These are phyloP conservation scores for Tuber indicum DNA, from an alignment of 495 filamentous ascomycete genomes.

Conservation along the genomic window DNA sequence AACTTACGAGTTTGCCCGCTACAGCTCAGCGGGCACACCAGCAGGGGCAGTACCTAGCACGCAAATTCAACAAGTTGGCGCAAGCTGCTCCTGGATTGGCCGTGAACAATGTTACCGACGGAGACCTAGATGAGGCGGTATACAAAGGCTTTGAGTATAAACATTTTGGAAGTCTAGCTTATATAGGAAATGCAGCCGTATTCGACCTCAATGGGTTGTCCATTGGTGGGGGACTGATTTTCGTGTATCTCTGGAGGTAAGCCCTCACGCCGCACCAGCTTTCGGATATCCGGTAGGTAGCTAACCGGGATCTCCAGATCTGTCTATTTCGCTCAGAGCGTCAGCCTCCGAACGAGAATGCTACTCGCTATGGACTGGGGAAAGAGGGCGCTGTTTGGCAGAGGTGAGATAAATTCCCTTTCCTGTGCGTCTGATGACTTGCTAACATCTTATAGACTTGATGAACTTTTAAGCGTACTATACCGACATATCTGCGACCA, in stretches of 20 bases:
- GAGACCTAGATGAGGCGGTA: conserved; percentile 84
- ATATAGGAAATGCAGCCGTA: conserved; percentile 91
- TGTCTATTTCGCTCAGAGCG: conserved; percentile 96
- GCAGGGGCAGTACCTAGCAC: conserved; percentile 87
- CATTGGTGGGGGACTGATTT: conserved; percentile 77
- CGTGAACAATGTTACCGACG: conserved; percentile 74
- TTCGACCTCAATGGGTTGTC: conserved; percentile 75
- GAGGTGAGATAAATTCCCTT: conserved; percentile 58
- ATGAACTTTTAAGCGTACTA: conserved; percentile 42
- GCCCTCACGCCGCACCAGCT: background rate
- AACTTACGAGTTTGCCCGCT: conserved; percentile 76
- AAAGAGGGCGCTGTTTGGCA: conserved; percentile 89
- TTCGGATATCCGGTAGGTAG: background rate
- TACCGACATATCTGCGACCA: background rate
- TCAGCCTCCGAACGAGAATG: conserved; percentile 80
- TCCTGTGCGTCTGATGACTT: background rate
- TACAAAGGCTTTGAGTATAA: conserved; percentile 95
- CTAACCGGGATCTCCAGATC: conserved; percentile 44
- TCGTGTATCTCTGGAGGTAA: conserved; percentile 79
- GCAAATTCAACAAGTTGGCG: conserved; percentile 90
- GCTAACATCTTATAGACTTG: conserved; percentile 38
- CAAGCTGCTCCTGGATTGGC: conserved; percentile 66
- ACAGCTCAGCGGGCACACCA: conserved; percentile 97
- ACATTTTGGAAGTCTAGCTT: conserved; percentile 87
- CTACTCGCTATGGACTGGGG: conserved; percentile 98